Percentiles rank a stretch among this genome's conserved stretches.
These are phyloP conservation scores for Rauvolfia tetraphylla DNA, from an alignment of 257 asterid species.

Conservation along the genomic window DNA sequence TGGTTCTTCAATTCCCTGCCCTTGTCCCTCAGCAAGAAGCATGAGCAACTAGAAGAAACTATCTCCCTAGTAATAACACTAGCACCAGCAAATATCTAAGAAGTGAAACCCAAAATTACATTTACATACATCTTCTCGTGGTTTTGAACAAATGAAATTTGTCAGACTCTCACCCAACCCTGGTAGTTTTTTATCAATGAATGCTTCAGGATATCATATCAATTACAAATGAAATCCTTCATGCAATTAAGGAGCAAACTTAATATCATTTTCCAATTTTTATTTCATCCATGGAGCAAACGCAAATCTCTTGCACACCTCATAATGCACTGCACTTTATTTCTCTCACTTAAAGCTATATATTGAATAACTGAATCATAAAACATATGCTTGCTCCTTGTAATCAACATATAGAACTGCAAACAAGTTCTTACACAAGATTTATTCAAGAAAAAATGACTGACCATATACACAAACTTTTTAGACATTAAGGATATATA, in stretches of 20 bases:
- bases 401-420: not conserved
- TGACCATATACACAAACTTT: conserved; percentile 13
- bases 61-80: not conserved
- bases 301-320: conserved; percentile 5
- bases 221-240: not conserved
- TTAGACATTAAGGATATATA: not conserved
- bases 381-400: not conserved
- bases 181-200: not conserved
- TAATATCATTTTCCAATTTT: not conserved
- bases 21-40: not conserved
- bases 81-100: not conserved
- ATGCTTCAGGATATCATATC: not conserved
- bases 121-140: not conserved
- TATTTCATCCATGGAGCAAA: not conserved
- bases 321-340: not conserved
- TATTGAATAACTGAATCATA: not conserved
- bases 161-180: not conserved
- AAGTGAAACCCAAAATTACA: not conserved
- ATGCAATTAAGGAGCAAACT: not conserved
- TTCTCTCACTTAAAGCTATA: not conserved
- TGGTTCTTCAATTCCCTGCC: not conserved
- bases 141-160: not conserved
- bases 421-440: not conserved
- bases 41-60: not conserved
- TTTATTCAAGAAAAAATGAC: not conserved